A percentile compares a stretch with the other conserved stretches of the same genome.
Evolutionary conservation across 2,329 filamentous ascomycete species (phyloP).

Genomic region (Stagonosporopsis chrysanthemi): DNA sequence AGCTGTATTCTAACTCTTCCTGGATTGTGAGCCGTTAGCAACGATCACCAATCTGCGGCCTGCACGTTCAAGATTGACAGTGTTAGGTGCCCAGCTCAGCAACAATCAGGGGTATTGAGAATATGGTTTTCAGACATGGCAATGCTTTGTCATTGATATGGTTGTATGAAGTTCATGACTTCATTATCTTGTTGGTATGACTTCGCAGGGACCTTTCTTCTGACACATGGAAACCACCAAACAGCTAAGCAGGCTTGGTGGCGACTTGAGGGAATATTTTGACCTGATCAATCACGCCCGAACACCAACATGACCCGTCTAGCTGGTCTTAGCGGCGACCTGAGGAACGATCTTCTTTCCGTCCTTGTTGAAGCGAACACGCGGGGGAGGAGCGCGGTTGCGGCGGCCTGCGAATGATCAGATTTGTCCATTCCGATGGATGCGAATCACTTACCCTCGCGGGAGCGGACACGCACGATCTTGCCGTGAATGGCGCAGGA

Average conservation of each 20-base stretch:
- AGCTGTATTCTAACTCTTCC: no score
- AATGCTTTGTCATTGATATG: neutral
- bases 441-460: slow-evolving; percentile 1
- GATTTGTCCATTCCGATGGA: neutral
- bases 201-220: neutral
- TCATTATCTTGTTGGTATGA: neutral
- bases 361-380: slow-evolving; percentile 99
- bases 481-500: slow-evolving; percentile 99
- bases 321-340: slow-evolving; percentile 71
- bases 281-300: slow-evolving; percentile 37
- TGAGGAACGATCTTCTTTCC: slow-evolving; percentile 99
- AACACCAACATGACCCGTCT: slow-evolving; percentile 21
- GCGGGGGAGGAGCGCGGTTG: slow-evolving; percentile 97
- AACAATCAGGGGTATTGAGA: neutral
- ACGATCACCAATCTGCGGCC: no score
- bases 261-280: neutral
- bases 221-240: neutral
- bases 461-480: slow-evolving; percentile 73
- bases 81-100: no score
- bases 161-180: neutral
- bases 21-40: no score
- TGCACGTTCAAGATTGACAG: no score
- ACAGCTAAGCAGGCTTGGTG: neutral
- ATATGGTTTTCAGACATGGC: neutral
- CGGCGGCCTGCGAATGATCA: slow-evolving; percentile 72